Evolutionary conservation across 495 filamentous ascomycete genomes (phyloP).

Genomic region (Podospora sp.): DNA sequence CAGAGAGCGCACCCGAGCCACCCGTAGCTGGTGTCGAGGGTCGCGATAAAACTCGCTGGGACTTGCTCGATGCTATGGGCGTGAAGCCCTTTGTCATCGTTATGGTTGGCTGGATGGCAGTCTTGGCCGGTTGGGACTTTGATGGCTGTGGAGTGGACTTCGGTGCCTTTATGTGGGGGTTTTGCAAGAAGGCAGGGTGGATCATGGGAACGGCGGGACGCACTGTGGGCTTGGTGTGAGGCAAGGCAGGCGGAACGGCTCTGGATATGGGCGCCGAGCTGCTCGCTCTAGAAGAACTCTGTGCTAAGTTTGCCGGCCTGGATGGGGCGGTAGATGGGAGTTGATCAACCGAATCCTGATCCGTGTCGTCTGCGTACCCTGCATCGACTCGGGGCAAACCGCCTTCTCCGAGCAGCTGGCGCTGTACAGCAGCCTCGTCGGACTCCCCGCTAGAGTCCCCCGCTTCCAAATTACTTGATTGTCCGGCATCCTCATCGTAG

Average conservation of each 20-base stretch:
- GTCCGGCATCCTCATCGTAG: conserved; percentile 14
- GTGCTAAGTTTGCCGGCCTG: background rate
- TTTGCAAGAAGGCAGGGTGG: background rate
- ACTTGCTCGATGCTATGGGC: background rate
- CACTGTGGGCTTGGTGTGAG: background rate
- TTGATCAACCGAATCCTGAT: background rate
- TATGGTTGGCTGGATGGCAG: background rate
- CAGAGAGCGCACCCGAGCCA: background rate
- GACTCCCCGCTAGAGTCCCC: conserved; percentile 24
- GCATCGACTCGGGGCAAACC: background rate
- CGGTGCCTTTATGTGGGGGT: background rate
- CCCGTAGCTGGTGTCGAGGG: conserved; percentile 1
- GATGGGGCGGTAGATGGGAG: background rate
- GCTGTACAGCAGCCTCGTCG: conserved; percentile 29
- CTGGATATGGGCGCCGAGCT: background rate
- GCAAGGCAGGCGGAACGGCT: background rate
- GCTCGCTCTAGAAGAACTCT: conserved; percentile 5
- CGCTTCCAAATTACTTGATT: conserved; percentile 21
- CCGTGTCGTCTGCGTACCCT: background rate
- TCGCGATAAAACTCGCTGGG: background rate
- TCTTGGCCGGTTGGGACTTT: background rate
- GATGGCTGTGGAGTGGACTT: background rate
- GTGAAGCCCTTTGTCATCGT: background rate
- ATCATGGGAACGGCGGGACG: background rate
- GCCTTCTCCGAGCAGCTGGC: conserved; percentile 14